Conservation (phyloP, 2,329 filamentous ascomycete species). For the Diaporthe helianthi region DNA sequence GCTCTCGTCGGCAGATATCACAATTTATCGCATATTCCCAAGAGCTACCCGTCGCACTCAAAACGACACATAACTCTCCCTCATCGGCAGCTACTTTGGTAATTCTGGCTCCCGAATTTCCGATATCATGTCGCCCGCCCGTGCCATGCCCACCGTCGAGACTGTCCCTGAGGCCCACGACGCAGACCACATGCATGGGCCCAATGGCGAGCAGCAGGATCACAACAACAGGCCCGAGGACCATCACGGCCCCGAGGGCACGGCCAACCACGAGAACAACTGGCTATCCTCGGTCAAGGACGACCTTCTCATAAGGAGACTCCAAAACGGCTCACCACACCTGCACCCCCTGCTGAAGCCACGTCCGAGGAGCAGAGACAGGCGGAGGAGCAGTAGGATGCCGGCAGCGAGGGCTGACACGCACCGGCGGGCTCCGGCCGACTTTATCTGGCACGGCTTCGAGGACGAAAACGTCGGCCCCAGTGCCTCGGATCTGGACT, state of each 20-base stretch:
- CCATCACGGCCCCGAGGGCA: neutral
- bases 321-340: conserved; percentile 24
- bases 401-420: neutral
- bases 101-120: neutral
- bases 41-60: conserved; percentile 6
- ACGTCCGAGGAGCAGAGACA: conserved; percentile 31
- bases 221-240: neutral
- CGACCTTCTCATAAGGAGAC: neutral
- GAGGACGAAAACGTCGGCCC: neutral
- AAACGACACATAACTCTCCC: neutral
- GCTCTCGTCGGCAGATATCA: conserved; percentile 1
- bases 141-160: conserved; percentile 23
- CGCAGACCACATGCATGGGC: conserved; percentile 12
- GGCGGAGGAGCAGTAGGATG: conserved; percentile 31
- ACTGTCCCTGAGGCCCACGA: conserved; percentile 29
- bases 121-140: conserved; percentile 30
- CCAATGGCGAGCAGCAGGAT: conserved; percentile 5
- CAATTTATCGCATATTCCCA: conserved; percentile 22
- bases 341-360: conserved; percentile 25
- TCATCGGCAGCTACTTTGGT: conserved; percentile 24
- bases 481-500: neutral
- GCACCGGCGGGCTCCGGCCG: conserved; percentile 17
- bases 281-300: conserved; percentile 2
- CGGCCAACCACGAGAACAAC: neutral
- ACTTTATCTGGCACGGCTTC: conserved; percentile 9